phyloP scores from a whole-genome alignment of 805 yeast genomes.

The Metschnikowia noctiluminum region DNA sequence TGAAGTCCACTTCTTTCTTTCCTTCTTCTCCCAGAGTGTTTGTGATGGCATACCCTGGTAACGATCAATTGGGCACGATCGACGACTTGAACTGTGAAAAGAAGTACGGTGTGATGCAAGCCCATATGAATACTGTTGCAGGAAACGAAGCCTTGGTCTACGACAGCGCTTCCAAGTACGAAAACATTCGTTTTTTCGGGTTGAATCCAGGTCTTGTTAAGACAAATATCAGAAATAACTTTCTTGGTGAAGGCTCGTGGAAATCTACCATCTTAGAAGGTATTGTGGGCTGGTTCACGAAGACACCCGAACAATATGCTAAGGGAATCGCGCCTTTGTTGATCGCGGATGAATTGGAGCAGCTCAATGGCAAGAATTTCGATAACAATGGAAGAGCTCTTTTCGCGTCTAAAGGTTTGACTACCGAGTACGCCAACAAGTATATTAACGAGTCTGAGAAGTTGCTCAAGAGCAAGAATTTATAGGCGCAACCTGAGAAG shows the following conservation, averaged over 20 bases:
- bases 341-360: slow-evolving; percentile 26
- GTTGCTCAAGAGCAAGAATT: slow-evolving; percentile 18
- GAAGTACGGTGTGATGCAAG: slow-evolving; percentile 22
- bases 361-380: slow-evolving; percentile 26
- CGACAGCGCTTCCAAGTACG: slow-evolving; percentile 14
- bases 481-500: slow-evolving; percentile 5
- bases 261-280: slow-evolving; percentile 23
- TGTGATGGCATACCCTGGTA: slow-evolving; percentile 40
- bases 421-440: slow-evolving; percentile 24
- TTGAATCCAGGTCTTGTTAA: slow-evolving; percentile 39
- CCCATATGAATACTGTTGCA: slow-evolving; percentile 43
- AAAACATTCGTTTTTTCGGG: slow-evolving; percentile 29
- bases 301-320: slow-evolving; percentile 34
- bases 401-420: slow-evolving; percentile 24
- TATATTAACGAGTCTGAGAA: slow-evolving; percentile 23
- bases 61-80: slow-evolving; percentile 24
- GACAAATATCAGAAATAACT: slow-evolving; percentile 33
- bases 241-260: slow-evolving; percentile 26
- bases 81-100: slow-evolving; percentile 34
- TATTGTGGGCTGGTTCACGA: slow-evolving; percentile 26
- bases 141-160: slow-evolving; percentile 38
- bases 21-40: slow-evolving; percentile 30
- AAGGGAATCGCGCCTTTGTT: slow-evolving; percentile 28
- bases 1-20: slow-evolving; percentile 11
- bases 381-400: slow-evolving; percentile 27